Evolutionary conservation across 257 asterid genomes (phyloP).

Genomic region (Gynochthodes officinalis): DNA sequence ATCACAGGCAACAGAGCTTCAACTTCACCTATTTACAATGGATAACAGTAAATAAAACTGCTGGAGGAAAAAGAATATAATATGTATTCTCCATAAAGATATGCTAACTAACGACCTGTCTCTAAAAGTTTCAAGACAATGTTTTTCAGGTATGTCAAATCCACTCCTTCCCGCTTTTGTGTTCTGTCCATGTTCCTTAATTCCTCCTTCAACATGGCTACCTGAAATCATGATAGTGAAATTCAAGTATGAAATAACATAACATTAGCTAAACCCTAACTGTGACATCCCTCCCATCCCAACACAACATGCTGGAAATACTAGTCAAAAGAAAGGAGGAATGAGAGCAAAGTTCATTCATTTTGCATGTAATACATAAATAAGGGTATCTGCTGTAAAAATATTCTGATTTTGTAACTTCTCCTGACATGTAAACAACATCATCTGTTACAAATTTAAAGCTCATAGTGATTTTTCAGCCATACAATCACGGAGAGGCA

Average conservation of each 20-base stretch:
- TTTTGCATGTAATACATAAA: neutral
- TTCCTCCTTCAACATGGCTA: slow-evolving; percentile 87
- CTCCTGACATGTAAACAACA: neutral
- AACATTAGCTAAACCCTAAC: neutral
- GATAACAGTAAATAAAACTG: neutral
- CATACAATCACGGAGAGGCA: neutral
- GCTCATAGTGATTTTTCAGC: neutral
- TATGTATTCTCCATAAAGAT: neutral
- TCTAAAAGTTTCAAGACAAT: slow-evolving; percentile 85
- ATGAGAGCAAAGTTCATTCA: neutral
- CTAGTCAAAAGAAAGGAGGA: neutral
- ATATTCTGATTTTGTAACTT: neutral
- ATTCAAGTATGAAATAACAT: neutral
- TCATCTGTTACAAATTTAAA: neutral
- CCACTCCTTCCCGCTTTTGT: slow-evolving; percentile 98
- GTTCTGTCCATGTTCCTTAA: slow-evolving; percentile 85
- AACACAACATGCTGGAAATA: neutral
- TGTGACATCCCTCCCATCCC: neutral
- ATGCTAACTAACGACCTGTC: slow-evolving; percentile 54
- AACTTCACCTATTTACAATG: slow-evolving; percentile 70
- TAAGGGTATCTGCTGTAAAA: neutral
- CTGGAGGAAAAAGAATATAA: neutral
- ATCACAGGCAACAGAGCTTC: slow-evolving; percentile 93
- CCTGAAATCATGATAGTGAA: slow-evolving; percentile 53
- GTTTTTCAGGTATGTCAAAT: slow-evolving; percentile 93